Base-by-base conservation (phyloP, 1,284 basidiomycete species). In the Tranzscheliella williamsii region DNA sequence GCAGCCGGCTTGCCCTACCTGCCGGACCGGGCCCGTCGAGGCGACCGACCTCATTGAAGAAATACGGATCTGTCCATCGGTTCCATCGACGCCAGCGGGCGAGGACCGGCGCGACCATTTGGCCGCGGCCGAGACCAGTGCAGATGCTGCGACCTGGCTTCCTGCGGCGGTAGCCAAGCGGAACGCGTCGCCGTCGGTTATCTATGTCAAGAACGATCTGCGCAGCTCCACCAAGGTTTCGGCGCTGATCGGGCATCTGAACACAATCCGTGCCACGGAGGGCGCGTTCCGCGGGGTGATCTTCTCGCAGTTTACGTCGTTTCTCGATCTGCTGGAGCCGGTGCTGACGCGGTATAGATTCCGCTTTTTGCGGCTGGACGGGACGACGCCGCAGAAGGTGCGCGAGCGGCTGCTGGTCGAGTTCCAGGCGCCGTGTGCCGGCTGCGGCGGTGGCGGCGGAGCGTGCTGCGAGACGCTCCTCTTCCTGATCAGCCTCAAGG, bases 371-470 rank as follows among this genome's bases (percentile, higher is more conserved):
- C 60, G 75, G 7, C 89, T 97, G 55, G 94, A 98, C 76, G 94
- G 94, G 2, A 85, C 88, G 0, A 94, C 96, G 87, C 87, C 88
- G 66, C 83, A 95, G 63, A 89, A 87, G 77, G 88, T 89, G 74
- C 84, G 91, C 33, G 86, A 84, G 27, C 83, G 82, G 5, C 86
- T 90, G 0, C 83, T 98, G 38, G 81, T 85, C 20, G 85, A 86
- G 1, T 83, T 98, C 55, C 92, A 63, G 84, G 84, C 83, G 31
- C 85, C 85, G 57, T 85, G 89, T 8, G 32, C 32, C 17, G 9
- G 9, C 17, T 34, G 11, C 18, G 12, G 11, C 18, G 12, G 9
- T 9, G 32, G 32, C 8, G 32, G 32, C 18, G 88, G 67, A 88
- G 88, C n/a, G n/a, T n/a, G n/a, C n/a, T n/a, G 75, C 13, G 51